Percentiles rank a stretch among this genome's conserved stretches.
These are phyloP conservation scores for Peribolospora baueri DNA, from an alignment of 768 basidiomycete genomes.

Conservation along the genomic window DNA sequence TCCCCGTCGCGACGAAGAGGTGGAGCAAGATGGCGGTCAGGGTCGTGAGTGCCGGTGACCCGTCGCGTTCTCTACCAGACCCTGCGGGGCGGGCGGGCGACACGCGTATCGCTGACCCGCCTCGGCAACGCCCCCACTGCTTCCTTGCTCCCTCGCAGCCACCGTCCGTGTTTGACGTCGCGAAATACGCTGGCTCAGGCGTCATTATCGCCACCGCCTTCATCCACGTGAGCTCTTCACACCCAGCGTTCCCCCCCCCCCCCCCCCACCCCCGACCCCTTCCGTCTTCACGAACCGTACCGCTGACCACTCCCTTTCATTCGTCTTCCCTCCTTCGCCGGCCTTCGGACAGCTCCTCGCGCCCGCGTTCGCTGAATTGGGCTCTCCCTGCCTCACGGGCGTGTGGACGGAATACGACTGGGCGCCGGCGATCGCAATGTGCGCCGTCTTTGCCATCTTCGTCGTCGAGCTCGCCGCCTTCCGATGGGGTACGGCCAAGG, in stretches of 20 bases:
- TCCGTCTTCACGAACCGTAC: background rate
- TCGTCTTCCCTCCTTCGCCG: background rate
- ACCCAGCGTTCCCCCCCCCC: too few species aligned
- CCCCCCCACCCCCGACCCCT: background rate
- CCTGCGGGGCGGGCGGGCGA: background rate
- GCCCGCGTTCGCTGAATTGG: conserved; percentile 47
- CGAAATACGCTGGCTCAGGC: background rate
- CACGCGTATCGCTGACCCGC: too few species aligned
- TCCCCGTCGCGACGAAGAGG: background rate
- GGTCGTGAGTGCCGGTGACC: background rate
- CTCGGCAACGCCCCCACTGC: too few species aligned
- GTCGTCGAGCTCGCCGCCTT: conserved; percentile 64
- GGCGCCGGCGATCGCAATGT: conserved; percentile 51
- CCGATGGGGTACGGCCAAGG: conserved; percentile 53
- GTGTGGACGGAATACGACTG: conserved; percentile 44
- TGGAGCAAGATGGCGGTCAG: conserved; percentile 3
- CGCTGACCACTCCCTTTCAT: background rate
- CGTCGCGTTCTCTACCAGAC: background rate
- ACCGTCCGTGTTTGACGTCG: background rate
- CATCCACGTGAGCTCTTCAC: conserved; percentile 13
- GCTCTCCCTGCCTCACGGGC: conserved; percentile 39
- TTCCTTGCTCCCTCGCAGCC: background rate
- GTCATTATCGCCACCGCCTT: conserved; percentile 50
- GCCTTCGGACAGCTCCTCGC: conserved; percentile 46
- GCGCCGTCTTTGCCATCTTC: conserved; percentile 63